A percentile compares a stretch with the other conserved stretches of the same genome.
Conservation (phyloP, 192 early-diverging fungal genomes). For the Pilobolus umbonatus region DNA sequence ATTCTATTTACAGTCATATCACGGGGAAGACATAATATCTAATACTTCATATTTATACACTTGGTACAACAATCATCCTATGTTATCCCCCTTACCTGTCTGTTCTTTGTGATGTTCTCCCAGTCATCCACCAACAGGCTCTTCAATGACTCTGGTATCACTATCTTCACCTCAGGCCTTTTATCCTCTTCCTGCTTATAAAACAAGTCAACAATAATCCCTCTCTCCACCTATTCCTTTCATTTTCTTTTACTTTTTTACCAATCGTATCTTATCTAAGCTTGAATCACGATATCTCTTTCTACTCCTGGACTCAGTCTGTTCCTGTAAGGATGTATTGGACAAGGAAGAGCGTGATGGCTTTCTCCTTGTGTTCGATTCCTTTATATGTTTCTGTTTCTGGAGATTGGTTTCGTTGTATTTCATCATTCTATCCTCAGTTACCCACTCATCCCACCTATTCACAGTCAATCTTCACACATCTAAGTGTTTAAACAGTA, state of each 20-base stretch:
- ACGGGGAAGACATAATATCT: slow-evolving; percentile 83
- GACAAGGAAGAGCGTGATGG: slow-evolving; percentile 11
- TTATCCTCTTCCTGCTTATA: slow-evolving; percentile 63
- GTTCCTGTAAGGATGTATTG: background rate
- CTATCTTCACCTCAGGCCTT: slow-evolving; percentile 79
- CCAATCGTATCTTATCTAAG: slow-evolving; percentile 19
- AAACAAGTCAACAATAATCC: background rate
- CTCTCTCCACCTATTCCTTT: background rate
- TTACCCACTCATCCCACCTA: slow-evolving; percentile 99
- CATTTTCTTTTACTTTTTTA: background rate
- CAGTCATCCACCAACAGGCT: slow-evolving; percentile 92
- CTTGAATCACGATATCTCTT: slow-evolving; percentile 28
- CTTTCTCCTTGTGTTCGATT: slow-evolving; percentile 40
- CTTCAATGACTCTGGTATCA: slow-evolving; percentile 85
- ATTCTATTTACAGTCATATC: slow-evolving; percentile 73
- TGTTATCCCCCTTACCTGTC: slow-evolving; percentile 53
- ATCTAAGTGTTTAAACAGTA: no score
- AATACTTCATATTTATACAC: background rate
- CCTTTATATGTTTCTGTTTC: slow-evolving; percentile 73
- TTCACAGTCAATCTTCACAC: no score
- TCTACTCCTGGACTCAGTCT: slow-evolving; percentile 21
- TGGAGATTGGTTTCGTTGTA: slow-evolving; percentile 80
- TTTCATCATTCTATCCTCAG: slow-evolving; percentile 81
- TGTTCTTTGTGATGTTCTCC: slow-evolving; percentile 92
- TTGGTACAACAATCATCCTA: background rate